A percentile compares a stretch with the other conserved stretches of the same genome.
Evolutionary conservation across 768 basidiomycete species (phyloP).

Genomic region (Podaxis sp.): DNA sequence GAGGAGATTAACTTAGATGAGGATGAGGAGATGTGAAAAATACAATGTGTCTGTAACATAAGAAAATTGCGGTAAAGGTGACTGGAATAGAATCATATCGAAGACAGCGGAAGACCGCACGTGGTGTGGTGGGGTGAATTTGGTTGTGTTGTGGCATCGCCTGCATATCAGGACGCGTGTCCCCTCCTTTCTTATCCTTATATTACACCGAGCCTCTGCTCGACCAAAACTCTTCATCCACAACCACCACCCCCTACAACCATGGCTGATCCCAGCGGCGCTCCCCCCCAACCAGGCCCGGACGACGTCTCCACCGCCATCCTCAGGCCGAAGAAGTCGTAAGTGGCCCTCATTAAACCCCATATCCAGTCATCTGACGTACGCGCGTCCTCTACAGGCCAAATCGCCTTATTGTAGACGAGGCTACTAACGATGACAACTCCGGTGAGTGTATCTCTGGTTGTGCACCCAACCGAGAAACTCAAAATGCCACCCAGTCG

Average conservation of each 20-base stretch:
- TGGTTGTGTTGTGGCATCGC: conserved; percentile 30
- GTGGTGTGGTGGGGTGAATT: conserved; percentile 29
- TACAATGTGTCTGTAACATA: background rate
- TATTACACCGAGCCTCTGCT: conserved; percentile 26
- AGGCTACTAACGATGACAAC: conserved; percentile 93
- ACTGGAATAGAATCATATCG: conserved; percentile 14
- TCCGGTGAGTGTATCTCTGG: conserved; percentile 56
- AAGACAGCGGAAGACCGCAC: conserved; percentile 22
- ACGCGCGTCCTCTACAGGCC: conserved; percentile 54
- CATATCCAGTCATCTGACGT: conserved; percentile 17
- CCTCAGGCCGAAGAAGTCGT: conserved; percentile 97
- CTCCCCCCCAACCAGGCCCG: conserved; percentile 75
- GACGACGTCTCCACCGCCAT: conserved; percentile 95
- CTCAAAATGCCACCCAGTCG: conserved; percentile 53
- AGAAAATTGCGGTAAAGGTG: background rate
- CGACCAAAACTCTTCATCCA: conserved; percentile 21
- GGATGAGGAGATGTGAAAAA: conserved; percentile 67
- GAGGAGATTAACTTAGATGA: conserved; percentile 77
- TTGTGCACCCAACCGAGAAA: background rate
- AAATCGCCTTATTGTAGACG: conserved; percentile 97
- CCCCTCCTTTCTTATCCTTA: conserved; percentile 26
- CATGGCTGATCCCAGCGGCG: conserved; percentile 78
- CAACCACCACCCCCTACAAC: conserved; percentile 22
- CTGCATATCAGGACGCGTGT: conserved; percentile 39
- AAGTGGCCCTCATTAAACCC: conserved; percentile 32